Conservation (phyloP, 495 filamentous ascomycete genomes). For the Neurospora hispaniola region DNA sequence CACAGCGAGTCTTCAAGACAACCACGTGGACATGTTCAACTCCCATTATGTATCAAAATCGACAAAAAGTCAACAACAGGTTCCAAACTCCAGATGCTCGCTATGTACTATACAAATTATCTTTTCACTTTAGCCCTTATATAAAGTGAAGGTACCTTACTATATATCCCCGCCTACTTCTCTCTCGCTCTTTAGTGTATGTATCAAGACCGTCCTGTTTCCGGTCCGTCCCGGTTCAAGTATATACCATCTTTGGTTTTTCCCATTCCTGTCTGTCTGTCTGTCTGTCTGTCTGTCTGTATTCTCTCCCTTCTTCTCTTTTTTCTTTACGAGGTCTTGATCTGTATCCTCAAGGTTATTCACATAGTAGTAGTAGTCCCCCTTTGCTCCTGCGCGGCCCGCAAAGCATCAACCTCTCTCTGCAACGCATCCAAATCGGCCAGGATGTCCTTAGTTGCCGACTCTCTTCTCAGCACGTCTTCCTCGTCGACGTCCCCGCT, state of each 20-base stretch:
- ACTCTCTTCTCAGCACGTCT: not conserved
- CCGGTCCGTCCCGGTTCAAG: not conserved
- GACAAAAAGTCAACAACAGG: not conserved
- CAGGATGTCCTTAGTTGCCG: conserved; percentile 44
- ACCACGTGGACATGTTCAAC: too few relatives aligned
- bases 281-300: not conserved
- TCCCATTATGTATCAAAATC: not conserved
- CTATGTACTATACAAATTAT: not conserved
- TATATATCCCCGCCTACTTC: not conserved
- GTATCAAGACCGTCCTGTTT: not conserved
- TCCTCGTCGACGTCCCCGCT: not conserved
- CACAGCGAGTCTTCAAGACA: too few relatives aligned
- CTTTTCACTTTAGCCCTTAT: not conserved
- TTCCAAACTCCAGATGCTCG: not conserved
- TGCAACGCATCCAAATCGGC: conserved; percentile 58
- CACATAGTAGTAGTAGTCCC: not conserved
- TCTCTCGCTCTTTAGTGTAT: not conserved
- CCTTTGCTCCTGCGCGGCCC: conserved; percentile 19
- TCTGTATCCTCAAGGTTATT: not conserved
- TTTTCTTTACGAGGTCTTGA: not conserved
- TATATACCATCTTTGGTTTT: not conserved
- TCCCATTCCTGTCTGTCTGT: not conserved
- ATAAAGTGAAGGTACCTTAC: not conserved
- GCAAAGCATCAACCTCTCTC: conserved; percentile 60
- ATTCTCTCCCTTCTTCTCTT: not conserved